Evolutionary conservation across 2,329 filamentous ascomycete genomes (phyloP), one percentile per base, ranked within the genome.

Genomic region (Penicillium sp.): DNA sequence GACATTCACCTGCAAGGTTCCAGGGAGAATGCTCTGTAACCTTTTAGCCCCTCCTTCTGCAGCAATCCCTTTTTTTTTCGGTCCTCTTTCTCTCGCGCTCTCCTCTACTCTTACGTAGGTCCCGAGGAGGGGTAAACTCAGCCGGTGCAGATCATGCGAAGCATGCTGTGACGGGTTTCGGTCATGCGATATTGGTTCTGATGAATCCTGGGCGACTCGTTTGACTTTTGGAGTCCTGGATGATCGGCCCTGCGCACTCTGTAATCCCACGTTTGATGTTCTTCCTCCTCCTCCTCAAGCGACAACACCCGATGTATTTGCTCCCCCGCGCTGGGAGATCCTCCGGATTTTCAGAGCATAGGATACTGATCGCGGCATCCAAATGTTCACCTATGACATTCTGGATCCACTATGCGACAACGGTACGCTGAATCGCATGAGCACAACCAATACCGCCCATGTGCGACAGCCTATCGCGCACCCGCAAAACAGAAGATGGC

Each of bases 91-190:
- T 39, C 44, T n/a, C n/a, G n/a, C n/a, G n/a, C n/a, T n/a, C 48
- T 48, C 45, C 42, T 42, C 46, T 51, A 31, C 23, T 58, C 59
- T 61, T 60, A 63, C 56, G 53, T 58, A 57, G 61, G 48, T 62
- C 56, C 61, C 59, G 55, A 63, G 60, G 63, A 64, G 61, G 61
- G 61, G 63, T 64, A 65, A 61, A 61, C 52, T 55, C 55, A 60
- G 53, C 50, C 48, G 56, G 50, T 24, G 63, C 58, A 65, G 56
- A 65, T 65, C 61, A 63, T 63, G 60, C 58, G 58, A 64, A 57
- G 63, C 55, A 59, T 49, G 47, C 56, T 48, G 45, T 48, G 53
- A 55, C 36, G 24, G 49, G 24, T 24, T 19, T 50, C 43, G 43
- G 55, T 64, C 61, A 63, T 64, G 60, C 62, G 59, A 63, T 63